These are phyloP conservation scores for Pseudodiploospora longispora DNA, from an alignment of 2,329 filamentous ascomycete genomes.

Conservation along the genomic window DNA sequence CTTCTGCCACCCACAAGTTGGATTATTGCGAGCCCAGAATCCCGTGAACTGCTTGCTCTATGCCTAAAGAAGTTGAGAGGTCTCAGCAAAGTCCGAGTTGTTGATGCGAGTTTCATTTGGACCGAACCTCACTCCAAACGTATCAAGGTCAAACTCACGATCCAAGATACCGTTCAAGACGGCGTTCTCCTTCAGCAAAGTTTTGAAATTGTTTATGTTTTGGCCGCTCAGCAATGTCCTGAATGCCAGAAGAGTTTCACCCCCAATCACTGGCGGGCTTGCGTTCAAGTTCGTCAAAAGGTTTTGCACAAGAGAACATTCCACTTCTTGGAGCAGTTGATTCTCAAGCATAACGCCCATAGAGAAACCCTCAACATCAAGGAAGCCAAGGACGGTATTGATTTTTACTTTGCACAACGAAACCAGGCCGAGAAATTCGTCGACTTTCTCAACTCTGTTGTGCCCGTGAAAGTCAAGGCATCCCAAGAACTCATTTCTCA, in stretches of 20 bases:
- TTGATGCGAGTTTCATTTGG: conserved; percentile 96
- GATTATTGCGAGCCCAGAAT: conserved; percentile 79
- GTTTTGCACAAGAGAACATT: conserved; percentile 84
- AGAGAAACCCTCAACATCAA: conserved; percentile 96
- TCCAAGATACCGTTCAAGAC: conserved; percentile 62
- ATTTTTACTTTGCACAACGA: conserved; percentile 85
- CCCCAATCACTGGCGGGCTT: conserved; percentile 88
- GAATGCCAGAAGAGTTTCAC: conserved; percentile 96
- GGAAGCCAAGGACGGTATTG: conserved; percentile 88
- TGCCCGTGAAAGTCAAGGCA: conserved; percentile 71
- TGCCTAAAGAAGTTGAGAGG: conserved; percentile 85
- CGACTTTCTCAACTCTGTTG: conserved; percentile 79
- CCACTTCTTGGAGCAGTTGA: conserved; percentile 76
- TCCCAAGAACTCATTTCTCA: conserved; percentile 80
- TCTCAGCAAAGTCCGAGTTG: conserved; percentile 82
- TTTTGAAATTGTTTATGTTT: conserved; percentile 89
- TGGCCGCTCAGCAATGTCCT: conserved; percentile 86
- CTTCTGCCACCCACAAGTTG: conserved; percentile 78
- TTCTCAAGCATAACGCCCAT: conserved; percentile 88
- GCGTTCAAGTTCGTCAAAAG: conserved; percentile 93
- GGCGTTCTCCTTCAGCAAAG: conserved; percentile 74
- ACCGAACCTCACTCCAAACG: conserved; percentile 93
- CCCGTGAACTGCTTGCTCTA: conserved; percentile 82
- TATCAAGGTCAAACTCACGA: conserved; percentile 90
- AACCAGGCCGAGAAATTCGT: conserved; percentile 91